Percentiles rank a stretch among this genome's conserved stretches.
Evolutionary conservation across 176 grass and related monocot species (phyloP).

Genomic region (Otatea glauca): DNA sequence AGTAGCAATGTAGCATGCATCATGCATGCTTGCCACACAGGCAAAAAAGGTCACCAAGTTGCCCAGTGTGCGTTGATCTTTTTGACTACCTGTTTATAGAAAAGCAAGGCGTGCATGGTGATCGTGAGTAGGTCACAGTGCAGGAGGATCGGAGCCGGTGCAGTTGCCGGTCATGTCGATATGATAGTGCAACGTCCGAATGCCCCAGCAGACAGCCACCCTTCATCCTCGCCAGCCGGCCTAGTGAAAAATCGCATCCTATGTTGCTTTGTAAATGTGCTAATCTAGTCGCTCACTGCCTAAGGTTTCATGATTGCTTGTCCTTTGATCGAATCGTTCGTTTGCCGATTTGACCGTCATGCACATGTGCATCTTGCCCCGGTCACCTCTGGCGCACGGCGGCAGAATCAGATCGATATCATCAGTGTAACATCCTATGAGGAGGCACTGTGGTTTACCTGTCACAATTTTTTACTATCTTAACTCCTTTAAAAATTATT

Average conservation of each 20-base stretch:
- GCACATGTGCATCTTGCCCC: not conserved
- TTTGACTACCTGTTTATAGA: slow-evolving; percentile 11
- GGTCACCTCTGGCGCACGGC: not conserved
- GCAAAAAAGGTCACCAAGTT: not conserved
- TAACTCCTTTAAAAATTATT: no score
- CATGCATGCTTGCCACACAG: not conserved
- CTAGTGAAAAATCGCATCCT: not conserved
- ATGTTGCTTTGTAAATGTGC: not conserved
- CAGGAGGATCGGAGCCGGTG: not conserved
- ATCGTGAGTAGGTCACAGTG: not conserved
- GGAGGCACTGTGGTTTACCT: not conserved
- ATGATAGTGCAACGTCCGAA: not conserved
- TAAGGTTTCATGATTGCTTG: not conserved
- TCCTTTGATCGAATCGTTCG: not conserved
- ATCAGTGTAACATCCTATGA: not conserved
- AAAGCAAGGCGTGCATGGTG: slow-evolving; percentile 5
- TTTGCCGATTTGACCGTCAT: not conserved
- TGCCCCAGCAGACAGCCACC: not conserved
- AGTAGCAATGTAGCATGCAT: not conserved
- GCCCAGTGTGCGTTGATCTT: not conserved
- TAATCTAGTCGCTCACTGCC: not conserved
- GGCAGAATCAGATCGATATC: not conserved
- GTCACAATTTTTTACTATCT: no score
- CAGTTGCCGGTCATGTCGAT: not conserved
- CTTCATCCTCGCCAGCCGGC: not conserved